Conservation (phyloP, 2,329 filamentous ascomycete species). For the Fusarium falciforme region DNA sequence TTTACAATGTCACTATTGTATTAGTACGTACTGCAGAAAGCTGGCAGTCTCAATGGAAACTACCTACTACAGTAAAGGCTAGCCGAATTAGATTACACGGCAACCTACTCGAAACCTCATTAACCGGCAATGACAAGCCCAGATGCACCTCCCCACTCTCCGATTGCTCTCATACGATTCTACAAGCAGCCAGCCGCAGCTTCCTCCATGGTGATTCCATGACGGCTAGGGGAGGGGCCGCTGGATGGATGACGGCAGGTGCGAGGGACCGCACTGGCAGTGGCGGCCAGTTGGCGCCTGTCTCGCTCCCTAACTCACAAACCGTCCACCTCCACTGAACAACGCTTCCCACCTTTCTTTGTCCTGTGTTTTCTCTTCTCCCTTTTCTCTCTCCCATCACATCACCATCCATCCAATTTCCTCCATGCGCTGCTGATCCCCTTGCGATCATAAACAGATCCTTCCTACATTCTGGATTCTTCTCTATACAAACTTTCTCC, state of each 20-base stretch:
- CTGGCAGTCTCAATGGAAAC: background rate
- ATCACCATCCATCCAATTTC: background rate
- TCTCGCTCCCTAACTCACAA: background rate
- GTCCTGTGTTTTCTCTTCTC: constrained; percentile 22
- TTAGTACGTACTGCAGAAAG: background rate
- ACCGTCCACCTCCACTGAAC: constrained; percentile 5
- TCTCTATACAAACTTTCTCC: background rate
- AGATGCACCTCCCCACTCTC: background rate
- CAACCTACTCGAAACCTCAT: background rate
- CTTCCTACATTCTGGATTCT: background rate
- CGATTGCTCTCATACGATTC: background rate
- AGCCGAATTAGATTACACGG: background rate
- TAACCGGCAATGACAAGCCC: background rate
- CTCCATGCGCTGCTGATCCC: background rate
- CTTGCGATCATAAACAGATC: background rate
- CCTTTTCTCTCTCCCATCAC: background rate
- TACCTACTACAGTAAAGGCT: background rate
- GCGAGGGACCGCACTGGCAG: background rate
- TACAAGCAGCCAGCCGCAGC: background rate
- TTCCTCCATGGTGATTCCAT: background rate
- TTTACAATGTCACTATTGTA: background rate
- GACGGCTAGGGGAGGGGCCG: background rate
- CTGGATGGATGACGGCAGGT: background rate
- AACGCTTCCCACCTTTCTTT: constrained; percentile 13
- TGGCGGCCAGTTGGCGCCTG: constrained; percentile 1